phyloP scores from a whole-genome alignment of 1,139 yeast species.

The Yamadazyma oceani region DNA sequence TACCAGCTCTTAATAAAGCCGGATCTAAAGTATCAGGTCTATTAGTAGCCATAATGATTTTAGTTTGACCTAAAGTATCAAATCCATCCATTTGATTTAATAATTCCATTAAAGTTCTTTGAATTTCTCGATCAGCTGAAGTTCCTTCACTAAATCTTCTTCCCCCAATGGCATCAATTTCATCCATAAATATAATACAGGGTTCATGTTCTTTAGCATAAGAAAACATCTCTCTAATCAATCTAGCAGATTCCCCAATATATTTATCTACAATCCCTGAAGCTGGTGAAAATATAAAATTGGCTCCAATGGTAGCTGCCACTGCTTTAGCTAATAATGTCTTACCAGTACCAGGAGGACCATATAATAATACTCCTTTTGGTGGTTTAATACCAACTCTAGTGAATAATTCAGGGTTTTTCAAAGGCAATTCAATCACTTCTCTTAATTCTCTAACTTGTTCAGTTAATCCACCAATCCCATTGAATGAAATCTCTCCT shows the following conservation, averaged over 20 bases:
- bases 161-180: slow-evolving; percentile 98
- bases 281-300: slow-evolving; percentile 96
- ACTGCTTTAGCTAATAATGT: slow-evolving; percentile 96
- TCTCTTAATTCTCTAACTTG: slow-evolving; percentile 96
- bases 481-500: slow-evolving; percentile 91
- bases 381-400: slow-evolving; percentile 98
- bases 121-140: slow-evolving; percentile 98
- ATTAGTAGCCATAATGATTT: slow-evolving; percentile 98
- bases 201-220: slow-evolving; percentile 99
- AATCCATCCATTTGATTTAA: slow-evolving; percentile 99
- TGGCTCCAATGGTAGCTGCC: slow-evolving; percentile 98
- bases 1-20: slow-evolving; percentile 97
- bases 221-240: slow-evolving; percentile 97
- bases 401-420: slow-evolving; percentile 92
- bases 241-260: slow-evolving; percentile 96
- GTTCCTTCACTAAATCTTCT: slow-evolving; percentile 98
- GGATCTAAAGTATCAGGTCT: slow-evolving; percentile 99
- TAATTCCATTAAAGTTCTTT: slow-evolving; percentile 97
- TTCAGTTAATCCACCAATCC: slow-evolving; percentile 95
- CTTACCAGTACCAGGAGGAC: slow-evolving; percentile 99
- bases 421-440: slow-evolving; percentile 94
- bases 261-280: slow-evolving; percentile 98
- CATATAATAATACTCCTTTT: slow-evolving; percentile 93
- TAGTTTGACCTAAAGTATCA: slow-evolving; percentile 94
- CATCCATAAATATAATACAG: slow-evolving; percentile 98